Evolutionary conservation across 1,284 basidiomycete species (phyloP).

Genomic region (Xerocomus cyaneibrunnescens): DNA sequence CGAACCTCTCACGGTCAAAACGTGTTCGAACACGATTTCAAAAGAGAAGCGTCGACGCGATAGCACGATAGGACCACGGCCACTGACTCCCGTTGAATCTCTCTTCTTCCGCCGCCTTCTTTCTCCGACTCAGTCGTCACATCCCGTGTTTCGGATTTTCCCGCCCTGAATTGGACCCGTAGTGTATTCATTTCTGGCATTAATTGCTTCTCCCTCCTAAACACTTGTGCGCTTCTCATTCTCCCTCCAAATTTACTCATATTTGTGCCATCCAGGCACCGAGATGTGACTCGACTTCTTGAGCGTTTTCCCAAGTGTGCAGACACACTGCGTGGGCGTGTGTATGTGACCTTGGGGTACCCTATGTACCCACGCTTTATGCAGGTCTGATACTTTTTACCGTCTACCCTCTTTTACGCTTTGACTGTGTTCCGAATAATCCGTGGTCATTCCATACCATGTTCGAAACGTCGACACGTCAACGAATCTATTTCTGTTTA

Average conservation of each 20-base stretch:
- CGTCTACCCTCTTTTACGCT: background rate
- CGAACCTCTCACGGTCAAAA: background rate
- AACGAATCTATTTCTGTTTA: background rate
- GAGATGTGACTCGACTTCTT: constrained; percentile 9
- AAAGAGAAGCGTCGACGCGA: background rate
- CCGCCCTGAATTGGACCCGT: background rate
- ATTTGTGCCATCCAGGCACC: constrained; percentile 20
- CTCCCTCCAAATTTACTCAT: constrained; percentile 9
- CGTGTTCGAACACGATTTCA: background rate
- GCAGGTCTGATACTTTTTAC: background rate
- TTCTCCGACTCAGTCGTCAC: constrained; percentile 3
- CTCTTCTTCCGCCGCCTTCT: background rate
- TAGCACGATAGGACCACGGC: background rate
- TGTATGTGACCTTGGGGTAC: no score
- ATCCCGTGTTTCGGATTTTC: background rate
- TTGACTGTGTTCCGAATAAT: background rate
- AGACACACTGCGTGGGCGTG: background rate
- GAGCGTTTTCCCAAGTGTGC: constrained; percentile 14
- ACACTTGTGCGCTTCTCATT: background rate
- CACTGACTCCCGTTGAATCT: background rate
- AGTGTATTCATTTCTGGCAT: background rate
- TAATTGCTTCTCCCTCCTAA: constrained; percentile 7
- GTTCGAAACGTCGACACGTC: background rate
- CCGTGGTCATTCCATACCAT: background rate
- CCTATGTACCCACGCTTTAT: background rate